Base-by-base conservation (phyloP, 1,284 basidiomycete species). In the Ceratobasidium papillatum region DNA sequence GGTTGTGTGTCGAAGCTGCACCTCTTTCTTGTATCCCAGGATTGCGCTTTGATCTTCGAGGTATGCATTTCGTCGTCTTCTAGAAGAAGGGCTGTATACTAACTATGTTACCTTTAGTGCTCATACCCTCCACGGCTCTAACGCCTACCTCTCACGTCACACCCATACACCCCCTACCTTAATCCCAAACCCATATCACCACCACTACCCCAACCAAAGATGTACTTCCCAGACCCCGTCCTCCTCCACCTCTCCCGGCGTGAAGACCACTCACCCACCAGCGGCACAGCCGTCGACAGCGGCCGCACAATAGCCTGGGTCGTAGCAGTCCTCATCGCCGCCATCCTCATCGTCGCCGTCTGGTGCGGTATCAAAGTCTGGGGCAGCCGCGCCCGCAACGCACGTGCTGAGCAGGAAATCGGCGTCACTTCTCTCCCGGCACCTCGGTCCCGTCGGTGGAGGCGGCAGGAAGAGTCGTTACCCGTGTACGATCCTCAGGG, bases 351-450 rank as follows among this genome's bases (percentile, higher is more conserved):
- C 64, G 47, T 66, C n/a, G 64, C 25, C 49, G 25, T 66, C 64
- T 66, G 64, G 64, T 66, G 64, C 49, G 17, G n/a, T 12, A 51
- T 66, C 49, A 66, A 66, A 66, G 11, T 66, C 49, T 66, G 64
- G 64, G 64, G 64, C 47, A 52, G 43, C 49, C 64, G 64, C 32
- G 64, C 47, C n/a, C 64, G 64, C 19, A 54, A 66, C 34, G 47
- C 51, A 11, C 51, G 51, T 12, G 64, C 64, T 5, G 64, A 66
- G 27, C 64, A 66, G 22, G 64, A 66, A n/a, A 34, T 66, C 14
- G 64, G 64, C 32, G 64, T 66, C 34, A 51, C 49, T 9, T 2
- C 64, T 25, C 36, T 66, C 11, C 64, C 64, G 30, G 49, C 64
- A 22, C 64, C 64, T 17, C 64, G 51, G 3, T 30, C 45, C 9